Percentiles rank a stretch among this genome's conserved stretches.
These are phyloP conservation scores for Lentinula boryana DNA, from an alignment of 768 basidiomycete species.

Conservation along the genomic window DNA sequence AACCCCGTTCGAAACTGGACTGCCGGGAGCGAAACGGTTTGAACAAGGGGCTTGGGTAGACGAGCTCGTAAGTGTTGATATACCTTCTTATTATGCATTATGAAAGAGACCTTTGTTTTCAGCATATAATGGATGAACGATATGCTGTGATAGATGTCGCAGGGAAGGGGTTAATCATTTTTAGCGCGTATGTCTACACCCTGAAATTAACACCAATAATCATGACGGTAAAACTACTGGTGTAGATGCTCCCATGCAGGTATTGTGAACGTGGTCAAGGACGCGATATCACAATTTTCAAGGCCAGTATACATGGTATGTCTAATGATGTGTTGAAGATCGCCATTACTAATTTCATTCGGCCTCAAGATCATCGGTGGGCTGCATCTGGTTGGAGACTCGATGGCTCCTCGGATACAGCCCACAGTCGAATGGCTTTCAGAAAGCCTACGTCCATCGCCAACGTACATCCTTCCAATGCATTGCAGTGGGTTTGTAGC, in stretches of 20 bases:
- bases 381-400: conserved; percentile 73
- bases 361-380: conserved; percentile 64
- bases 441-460: conserved; percentile 51
- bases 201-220: background rate
- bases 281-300: conserved; percentile 55
- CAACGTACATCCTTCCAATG: conserved; percentile 73
- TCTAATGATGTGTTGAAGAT: background rate
- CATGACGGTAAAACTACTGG: background rate
- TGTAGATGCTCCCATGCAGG: conserved; percentile 71
- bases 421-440: conserved; percentile 71
- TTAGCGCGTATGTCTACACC: conserved; percentile 62
- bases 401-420: conserved; percentile 54
- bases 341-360: background rate
- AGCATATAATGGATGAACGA: conserved; percentile 82
- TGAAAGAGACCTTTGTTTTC: background rate
- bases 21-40: conserved; percentile 67
- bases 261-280: conserved; percentile 76
- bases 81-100: conserved; percentile 32
- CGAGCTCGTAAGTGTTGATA: conserved; percentile 35
- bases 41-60: conserved; percentile 16
- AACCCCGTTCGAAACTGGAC: conserved; percentile 61
- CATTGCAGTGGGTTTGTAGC: conserved; percentile 80
- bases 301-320: conserved; percentile 74
- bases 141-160: conserved; percentile 71
- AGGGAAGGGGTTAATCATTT: conserved; percentile 79